Evolutionary conservation across 495 filamentous ascomycete genomes (phyloP), one percentile per base, ranked within the genome.

Genomic region (Penicillium cosmopolitanum): DNA sequence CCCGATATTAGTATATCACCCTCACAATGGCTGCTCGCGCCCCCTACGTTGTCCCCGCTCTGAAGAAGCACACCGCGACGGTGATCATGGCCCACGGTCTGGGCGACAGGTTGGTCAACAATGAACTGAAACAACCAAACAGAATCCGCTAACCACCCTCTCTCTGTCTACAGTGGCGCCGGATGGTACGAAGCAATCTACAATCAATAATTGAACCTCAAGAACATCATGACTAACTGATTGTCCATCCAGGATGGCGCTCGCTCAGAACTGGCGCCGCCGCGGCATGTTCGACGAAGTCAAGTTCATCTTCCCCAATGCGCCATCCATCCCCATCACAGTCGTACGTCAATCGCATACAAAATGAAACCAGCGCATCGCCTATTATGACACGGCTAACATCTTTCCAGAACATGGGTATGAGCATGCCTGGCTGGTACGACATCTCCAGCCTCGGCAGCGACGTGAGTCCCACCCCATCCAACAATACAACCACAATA

Each of bases 1-100:
- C 10, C 36, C 23, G 23, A 23, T 23, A n/a, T 38, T 19, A 13
- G 48, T 36, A 19, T n/a, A 19, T n/a, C 10, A 40, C 46, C 1
- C 23, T 43, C 68, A 83, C 69, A 19, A 87, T 87, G 85, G 56
- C 83, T 57, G 31, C 64, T 21, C 69, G 73, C 56, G 80, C 79
- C 60, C 86, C 90, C 8, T 79, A 94, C 50, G 80, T 96, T 7
- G 88, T 97, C 62, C 92, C 92, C 15, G 93, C 95, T n/a, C 80
- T 92, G 46, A 91, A 85, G 68, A 89, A 86, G 66, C 94, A 97
- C 71, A 97, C 95, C 42, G 92, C 94, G 34, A 97, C 94, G 3
- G 90, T 97, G 63, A 97, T 98, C 67, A 90, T 96, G 77, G 81
- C 91, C 47, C 95, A 98, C 67, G 95, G 95, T 7, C 80, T 97